phyloP scores from a whole-genome alignment of 495 filamentous ascomycete species.

The Parathielavia hyrcaniae region DNA sequence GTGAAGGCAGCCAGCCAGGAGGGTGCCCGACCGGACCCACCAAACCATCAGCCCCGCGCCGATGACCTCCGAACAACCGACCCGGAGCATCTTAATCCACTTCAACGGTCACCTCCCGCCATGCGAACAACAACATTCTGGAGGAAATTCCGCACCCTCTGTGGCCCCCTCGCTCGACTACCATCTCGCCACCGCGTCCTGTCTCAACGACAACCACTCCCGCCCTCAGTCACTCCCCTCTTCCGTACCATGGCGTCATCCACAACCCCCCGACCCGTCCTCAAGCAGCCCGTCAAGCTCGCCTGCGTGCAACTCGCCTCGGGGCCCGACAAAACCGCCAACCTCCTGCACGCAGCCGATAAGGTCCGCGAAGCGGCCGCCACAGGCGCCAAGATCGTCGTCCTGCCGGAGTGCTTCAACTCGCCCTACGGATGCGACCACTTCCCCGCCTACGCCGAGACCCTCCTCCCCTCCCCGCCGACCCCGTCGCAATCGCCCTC shows the following conservation, averaged over 20 bases:
- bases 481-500: slow-evolving; percentile 63
- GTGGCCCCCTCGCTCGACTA: background rate
- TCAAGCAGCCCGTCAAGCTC: slow-evolving; percentile 71
- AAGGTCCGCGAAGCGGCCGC: slow-evolving; percentile 78
- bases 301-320: slow-evolving; percentile 76
- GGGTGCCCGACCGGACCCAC: slow-evolving; percentile 7
- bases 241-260: slow-evolving; percentile 40
- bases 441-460: slow-evolving; percentile 90
- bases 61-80: slow-evolving; percentile 7
- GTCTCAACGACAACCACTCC: slow-evolving; percentile 2
- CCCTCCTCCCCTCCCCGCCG: slow-evolving; percentile 71
- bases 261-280: slow-evolving; percentile 48
- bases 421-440: slow-evolving; percentile 87
- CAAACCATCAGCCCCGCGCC: slow-evolving; percentile 13
- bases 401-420: slow-evolving; percentile 89
- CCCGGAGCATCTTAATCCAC: slow-evolving; percentile 9
- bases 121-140: slow-evolving; percentile 21
- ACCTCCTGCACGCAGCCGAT: slow-evolving; percentile 71
- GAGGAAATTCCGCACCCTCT: slow-evolving; percentile 19
- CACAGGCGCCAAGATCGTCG: slow-evolving; percentile 67
- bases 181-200: background rate
- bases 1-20: too few relatives aligned
- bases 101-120: slow-evolving; percentile 1
- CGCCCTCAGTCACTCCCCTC: slow-evolving; percentile 4
- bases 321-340: slow-evolving; percentile 73